Base-by-base conservation (phyloP, 352 stramenopile genomes). In the Phytopythium boreale region DNA sequence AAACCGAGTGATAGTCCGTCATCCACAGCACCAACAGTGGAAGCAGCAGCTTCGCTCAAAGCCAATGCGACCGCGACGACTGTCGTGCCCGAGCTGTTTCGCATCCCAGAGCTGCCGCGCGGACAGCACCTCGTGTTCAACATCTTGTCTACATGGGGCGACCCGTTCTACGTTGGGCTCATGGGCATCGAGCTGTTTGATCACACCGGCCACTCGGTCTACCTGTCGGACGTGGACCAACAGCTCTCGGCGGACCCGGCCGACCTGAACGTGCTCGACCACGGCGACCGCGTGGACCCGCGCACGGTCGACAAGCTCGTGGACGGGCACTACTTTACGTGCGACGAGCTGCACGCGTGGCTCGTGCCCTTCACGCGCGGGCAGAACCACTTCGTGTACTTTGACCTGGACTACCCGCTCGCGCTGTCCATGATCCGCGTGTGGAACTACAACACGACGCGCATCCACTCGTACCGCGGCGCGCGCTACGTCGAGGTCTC, bases 181-280 rank as follows among this genome's bases (percentile, higher is more conserved):
- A 96, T 92, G 74, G 91, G 91, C 15, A 76, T 97, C 26, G 91
- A 97, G 58, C 53, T 97, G 27, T 97, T 96, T 61, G 89, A 97
- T 49, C 80, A 91, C 61, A 84, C 75, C 0, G 90, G 90, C 10
- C 76, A 91, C 50, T 72, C 70, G 0, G 68, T 97, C 14, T 55
- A 79, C 41, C 61, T 96, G 24, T 78, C 68, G 5, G 75, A 92
- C 53, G 61, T 82, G 43, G 76, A 90, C 64, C 85, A 81, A 31
- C 83, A 96, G 71, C 66, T 96, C 4, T 76, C 79, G 27, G 89
- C 89, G 5, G 80, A 92, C 49, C 89, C 89, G 11, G 71, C 82
- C 1, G 85, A 93, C 62, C 80, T 97, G 36, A 97, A 97, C 65
- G 71, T 88, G 12, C 70, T 94, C 27, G 82, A 90, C 22, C 87